These are phyloP conservation scores for Mortierella alpina DNA, from an alignment of 192 early-diverging fungal genomes.

Conservation along the genomic window DNA sequence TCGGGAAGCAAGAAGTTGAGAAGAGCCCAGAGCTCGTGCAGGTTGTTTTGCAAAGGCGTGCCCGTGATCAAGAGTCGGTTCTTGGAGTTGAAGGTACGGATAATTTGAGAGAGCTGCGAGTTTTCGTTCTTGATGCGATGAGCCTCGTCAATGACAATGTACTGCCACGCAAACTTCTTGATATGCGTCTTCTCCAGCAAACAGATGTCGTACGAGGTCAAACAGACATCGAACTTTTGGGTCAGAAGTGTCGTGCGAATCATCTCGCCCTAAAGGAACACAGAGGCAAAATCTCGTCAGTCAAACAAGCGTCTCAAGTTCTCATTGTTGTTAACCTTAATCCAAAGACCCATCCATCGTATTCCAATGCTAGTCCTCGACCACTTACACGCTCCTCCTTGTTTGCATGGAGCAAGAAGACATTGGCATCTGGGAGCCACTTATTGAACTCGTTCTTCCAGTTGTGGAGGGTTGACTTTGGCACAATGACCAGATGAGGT, in stretches of 20 bases:
- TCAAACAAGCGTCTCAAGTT: not conserved
- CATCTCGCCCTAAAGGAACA: constrained; percentile 57
- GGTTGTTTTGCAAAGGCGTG: constrained; percentile 97
- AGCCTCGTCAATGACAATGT: constrained; percentile 95
- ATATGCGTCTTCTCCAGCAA: constrained; percentile 88
- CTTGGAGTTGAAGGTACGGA: constrained; percentile 87
- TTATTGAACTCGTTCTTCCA: constrained; percentile 92
- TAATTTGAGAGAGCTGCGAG: constrained; percentile 94
- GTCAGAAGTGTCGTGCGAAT: constrained; percentile 66
- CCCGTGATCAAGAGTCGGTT: constrained; percentile 94
- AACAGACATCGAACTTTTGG: constrained; percentile 87
- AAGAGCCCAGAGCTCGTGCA: constrained; percentile 99
- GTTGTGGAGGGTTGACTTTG: constrained; percentile 97
- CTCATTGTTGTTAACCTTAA: not conserved
- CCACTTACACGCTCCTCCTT: constrained; percentile 81
- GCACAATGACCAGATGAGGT: constrained; percentile 95
- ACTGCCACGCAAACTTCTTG: constrained; percentile 90
- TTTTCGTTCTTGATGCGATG: constrained; percentile 99
- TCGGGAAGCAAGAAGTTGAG: constrained; percentile 98
- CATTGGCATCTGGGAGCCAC: constrained; percentile 91
- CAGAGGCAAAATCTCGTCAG: not conserved
- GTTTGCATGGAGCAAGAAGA: constrained; percentile 91
- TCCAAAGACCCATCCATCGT: too few relatives aligned
- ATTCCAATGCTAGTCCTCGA: too few relatives aligned
- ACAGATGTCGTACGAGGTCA: constrained; percentile 98